Percentiles rank a stretch among this genome's conserved stretches.
phyloP scores from a whole-genome alignment of 495 filamentous ascomycete species.

The Penicillium daleae region DNA sequence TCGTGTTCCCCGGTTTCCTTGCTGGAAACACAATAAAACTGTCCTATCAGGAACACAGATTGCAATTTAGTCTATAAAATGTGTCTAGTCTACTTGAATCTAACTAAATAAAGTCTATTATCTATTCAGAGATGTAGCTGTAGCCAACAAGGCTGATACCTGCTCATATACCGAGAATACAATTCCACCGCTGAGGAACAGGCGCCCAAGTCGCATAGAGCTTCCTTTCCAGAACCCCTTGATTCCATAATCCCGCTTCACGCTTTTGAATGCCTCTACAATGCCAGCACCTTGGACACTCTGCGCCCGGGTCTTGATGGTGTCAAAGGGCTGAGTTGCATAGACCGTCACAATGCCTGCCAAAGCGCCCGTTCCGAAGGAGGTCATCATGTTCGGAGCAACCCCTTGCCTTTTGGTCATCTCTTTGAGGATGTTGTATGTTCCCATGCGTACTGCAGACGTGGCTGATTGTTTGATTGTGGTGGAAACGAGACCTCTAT shows the following conservation, averaged over 20 bases:
- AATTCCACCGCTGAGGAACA: conserved; percentile 67
- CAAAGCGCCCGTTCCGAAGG: conserved; percentile 63
- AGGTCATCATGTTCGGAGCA: conserved; percentile 46
- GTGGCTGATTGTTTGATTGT: conserved; percentile 70
- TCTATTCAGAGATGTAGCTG: background rate
- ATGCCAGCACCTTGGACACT: conserved; percentile 54
- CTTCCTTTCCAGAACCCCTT: conserved; percentile 68
- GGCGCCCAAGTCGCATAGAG: conserved; percentile 65
- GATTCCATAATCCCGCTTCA: conserved; percentile 59
- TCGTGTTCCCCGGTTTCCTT: background rate
- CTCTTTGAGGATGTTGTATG: conserved; percentile 71
- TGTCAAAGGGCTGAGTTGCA: conserved; percentile 69
- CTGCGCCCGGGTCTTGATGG: conserved; percentile 67
- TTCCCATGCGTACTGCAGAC: conserved; percentile 66
- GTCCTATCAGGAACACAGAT: background rate
- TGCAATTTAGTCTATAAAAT: too few species aligned
- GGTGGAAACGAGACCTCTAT: conserved; percentile 62
- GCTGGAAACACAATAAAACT: background rate
- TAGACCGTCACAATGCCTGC: conserved; percentile 65
- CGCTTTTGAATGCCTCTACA: conserved; percentile 53
- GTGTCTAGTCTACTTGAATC: conserved; percentile 1
- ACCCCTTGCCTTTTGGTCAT: conserved; percentile 49
- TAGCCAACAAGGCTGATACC: conserved; percentile 32
- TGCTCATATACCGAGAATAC: conserved; percentile 68
- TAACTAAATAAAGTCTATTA: too few species aligned